These are phyloP conservation scores for Apiospora koreana DNA, from an alignment of 2,329 filamentous ascomycete species.

Conservation along the genomic window DNA sequence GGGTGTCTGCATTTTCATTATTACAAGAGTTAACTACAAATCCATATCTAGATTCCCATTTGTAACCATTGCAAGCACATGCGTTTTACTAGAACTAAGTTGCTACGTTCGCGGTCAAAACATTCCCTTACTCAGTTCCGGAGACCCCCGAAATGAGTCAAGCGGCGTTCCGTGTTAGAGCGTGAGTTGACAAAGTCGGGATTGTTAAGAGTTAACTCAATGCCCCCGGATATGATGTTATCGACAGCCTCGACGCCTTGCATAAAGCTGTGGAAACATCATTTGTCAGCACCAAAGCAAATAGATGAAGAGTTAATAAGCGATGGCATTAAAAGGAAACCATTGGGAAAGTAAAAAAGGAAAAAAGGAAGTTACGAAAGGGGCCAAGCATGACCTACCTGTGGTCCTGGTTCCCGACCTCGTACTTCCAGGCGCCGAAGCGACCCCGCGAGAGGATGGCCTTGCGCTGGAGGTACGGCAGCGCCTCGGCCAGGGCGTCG, in stretches of 20 bases:
- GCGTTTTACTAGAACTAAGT: no score
- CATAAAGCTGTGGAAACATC: constrained; percentile 65
- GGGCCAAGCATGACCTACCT: constrained; percentile 40
- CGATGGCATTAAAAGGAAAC: no score
- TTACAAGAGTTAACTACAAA: no score
- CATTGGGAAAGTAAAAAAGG: no score
- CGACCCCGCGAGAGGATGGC: constrained; percentile 94
- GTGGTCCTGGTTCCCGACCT: constrained; percentile 94
- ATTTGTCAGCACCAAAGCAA: background rate
- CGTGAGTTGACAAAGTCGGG: constrained; percentile 90
- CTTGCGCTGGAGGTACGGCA: constrained; percentile 87
- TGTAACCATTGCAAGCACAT: no score
- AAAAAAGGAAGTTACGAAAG: no score
- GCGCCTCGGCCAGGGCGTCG: constrained; percentile 85
- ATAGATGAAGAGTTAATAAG: no score
- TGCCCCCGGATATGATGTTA: constrained; percentile 82
- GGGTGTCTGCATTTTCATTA: no score
- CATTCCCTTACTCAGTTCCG: background rate
- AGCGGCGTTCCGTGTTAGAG: constrained; percentile 65
- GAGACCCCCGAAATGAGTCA: constrained; percentile 28
- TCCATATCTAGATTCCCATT: no score
- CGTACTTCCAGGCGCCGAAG: constrained; percentile 97
- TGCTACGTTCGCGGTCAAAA: no score
- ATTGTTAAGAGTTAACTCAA: constrained; percentile 93
- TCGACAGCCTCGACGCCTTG: constrained; percentile 91